Percentiles rank a stretch among this genome's conserved stretches.
Evolutionary conservation across 1,284 basidiomycete species (phyloP).

Genomic region (Malassezia sp.): DNA sequence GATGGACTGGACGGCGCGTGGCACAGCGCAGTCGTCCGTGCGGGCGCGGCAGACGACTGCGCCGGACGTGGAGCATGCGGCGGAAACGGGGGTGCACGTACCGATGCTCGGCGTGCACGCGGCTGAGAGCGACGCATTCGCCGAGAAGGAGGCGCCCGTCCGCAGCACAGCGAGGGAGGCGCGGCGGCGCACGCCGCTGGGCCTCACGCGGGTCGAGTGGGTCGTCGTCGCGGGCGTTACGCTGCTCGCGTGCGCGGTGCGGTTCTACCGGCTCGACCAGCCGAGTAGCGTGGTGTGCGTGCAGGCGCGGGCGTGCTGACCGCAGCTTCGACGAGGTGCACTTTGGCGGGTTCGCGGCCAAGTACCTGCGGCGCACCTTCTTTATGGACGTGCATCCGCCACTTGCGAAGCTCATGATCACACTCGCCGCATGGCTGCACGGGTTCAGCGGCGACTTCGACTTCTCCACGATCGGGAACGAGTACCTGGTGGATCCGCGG

Average conservation of each 20-base stretch:
- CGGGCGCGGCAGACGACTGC: slow-evolving; percentile 8
- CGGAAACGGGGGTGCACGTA: neutral
- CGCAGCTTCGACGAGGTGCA: slow-evolving; percentile 43
- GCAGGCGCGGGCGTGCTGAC: neutral
- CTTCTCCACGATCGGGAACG: slow-evolving; percentile 78
- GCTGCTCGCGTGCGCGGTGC: slow-evolving; percentile 25
- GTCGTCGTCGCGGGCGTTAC: slow-evolving; percentile 15
- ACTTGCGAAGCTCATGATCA: slow-evolving; percentile 86
- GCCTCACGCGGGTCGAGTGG: slow-evolving; percentile 7
- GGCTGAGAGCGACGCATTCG: slow-evolving; percentile 6
- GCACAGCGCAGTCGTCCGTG: slow-evolving; percentile 8
- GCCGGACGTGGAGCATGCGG: neutral
- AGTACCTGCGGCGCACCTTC: slow-evolving; percentile 76
- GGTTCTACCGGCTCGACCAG: slow-evolving; percentile 31
- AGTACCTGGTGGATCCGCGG: slow-evolving; percentile 31
- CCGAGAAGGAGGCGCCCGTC: slow-evolving; percentile 8
- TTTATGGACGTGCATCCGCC: slow-evolving; percentile 96
- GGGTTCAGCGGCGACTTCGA: slow-evolving; percentile 92
- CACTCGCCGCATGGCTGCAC: slow-evolving; percentile 71
- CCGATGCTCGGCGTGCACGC: neutral
- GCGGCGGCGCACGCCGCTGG: neutral
- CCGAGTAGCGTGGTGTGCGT: slow-evolving; percentile 40
- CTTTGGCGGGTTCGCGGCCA: slow-evolving; percentile 57
- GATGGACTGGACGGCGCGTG: slow-evolving; percentile 1
- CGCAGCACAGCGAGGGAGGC: slow-evolving; percentile 1